Evolutionary conservation across 1,284 basidiomycete genomes (phyloP), one percentile per base, ranked within the genome.

Genomic region (Bondarzewia mesenterica): DNA sequence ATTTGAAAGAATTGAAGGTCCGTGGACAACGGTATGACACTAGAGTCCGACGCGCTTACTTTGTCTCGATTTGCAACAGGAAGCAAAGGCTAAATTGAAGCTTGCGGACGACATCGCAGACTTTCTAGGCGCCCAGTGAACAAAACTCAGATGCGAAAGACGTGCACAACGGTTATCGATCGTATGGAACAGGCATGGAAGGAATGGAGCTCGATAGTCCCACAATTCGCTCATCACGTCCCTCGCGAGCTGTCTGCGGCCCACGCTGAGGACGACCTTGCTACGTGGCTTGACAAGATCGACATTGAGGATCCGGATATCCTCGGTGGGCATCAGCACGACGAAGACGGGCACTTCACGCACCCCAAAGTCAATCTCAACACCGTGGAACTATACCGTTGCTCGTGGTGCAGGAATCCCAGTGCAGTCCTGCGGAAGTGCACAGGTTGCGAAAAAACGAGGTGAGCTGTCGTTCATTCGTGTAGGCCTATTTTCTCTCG

Each of bases 361-460:
- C 69, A 70, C 42, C 65, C 68, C 8, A 70, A 63, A 54, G 63
- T 76, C 54, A 71, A 67, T 38, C 62, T 60, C 16, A 73, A 73
- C 47, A 60, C 66, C 18, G 71, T 78, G 16, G 63, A 59, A 35
- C 59, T 82, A 21, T 80, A 77, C 58, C 60, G 68, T 26, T 82
- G 78, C 54, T 77, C 77, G 21, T 76, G 71, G 69, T 82, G 80
- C 53, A 67, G 72, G 7, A 80, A 79, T 51, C 75, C 77, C 12
- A 79, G 76, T 35, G 78, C 77, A 2, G 65, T 67, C 5, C 56
- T 81, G 38, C 69, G 69, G 54, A 78, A 72, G 63, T 81, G 78
- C 29, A 57, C 52, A 3, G 56, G 56, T 1, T 61, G 61, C 39
- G 52, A 63, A 32, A 68, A 70, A 54, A 64, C 69, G 14, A 69